Percentiles rank a stretch among this genome's conserved stretches.
Evolutionary conservation across 495 filamentous ascomycete species (phyloP).

Genomic region (Diplogelasinospora grovesii): DNA sequence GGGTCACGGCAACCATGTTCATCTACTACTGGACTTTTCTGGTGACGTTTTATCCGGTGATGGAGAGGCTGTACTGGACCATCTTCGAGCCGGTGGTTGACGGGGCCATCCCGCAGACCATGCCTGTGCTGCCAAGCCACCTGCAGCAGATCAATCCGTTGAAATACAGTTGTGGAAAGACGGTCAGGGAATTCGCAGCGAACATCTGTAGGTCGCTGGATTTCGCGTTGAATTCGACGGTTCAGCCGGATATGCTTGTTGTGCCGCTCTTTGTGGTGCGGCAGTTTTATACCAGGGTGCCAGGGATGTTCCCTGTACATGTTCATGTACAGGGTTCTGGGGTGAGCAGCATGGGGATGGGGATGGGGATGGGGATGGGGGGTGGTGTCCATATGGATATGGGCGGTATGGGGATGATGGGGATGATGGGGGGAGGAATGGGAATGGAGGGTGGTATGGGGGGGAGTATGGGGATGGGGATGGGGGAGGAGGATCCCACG

Average conservation of each 20-base stretch:
- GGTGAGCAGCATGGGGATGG: conserved; percentile 2
- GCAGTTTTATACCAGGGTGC: conserved; percentile 32
- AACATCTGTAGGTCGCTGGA: conserved; percentile 35
- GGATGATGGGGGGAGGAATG: conserved; percentile 3
- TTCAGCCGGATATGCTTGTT: conserved; percentile 36
- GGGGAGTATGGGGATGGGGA: conserved; percentile 2
- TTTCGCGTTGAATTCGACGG: conserved; percentile 24
- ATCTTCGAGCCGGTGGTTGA: conserved; percentile 29
- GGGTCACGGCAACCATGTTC: conserved; percentile 27
- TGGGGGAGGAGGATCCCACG: too few relatives aligned
- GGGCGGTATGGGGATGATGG: conserved; percentile 2
- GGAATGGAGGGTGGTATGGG: not conserved
- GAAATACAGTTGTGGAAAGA: conserved; percentile 14
- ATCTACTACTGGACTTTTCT: conserved; percentile 37
- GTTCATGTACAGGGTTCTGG: too few relatives aligned
- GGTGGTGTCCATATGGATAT: not conserved
- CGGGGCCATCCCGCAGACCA: not conserved
- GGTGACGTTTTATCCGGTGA: conserved; percentile 31
- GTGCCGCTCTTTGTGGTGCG: conserved; percentile 27
- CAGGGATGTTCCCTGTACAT: too few relatives aligned
- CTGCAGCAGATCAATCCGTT: conserved; percentile 22
- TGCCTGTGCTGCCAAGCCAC: conserved; percentile 2
- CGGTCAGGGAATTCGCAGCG: conserved; percentile 25
- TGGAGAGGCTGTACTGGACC: conserved; percentile 29
- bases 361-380: not conserved